Conservation (phyloP, 352 stramenopile species). For the Elongisporangium undulatum region DNA sequence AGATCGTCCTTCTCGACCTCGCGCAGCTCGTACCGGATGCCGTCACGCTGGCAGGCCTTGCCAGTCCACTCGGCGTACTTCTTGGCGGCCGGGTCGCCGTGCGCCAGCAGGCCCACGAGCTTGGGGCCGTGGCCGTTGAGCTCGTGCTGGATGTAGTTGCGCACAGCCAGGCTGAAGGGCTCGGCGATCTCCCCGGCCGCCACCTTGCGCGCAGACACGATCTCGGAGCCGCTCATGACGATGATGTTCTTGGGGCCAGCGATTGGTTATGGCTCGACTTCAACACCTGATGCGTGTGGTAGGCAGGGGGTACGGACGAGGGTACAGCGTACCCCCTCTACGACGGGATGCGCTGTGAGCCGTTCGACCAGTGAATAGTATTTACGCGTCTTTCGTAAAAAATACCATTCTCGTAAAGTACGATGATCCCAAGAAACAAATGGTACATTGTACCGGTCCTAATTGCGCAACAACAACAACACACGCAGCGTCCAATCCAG, state of each 20-base stretch:
- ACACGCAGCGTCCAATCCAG: background rate
- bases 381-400: background rate
- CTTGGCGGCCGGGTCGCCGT: constrained; percentile 92
- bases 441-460: background rate
- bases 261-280: background rate
- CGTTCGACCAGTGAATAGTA: background rate
- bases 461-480: background rate
- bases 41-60: constrained; percentile 92
- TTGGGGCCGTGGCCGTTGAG: constrained; percentile 80
- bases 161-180: constrained; percentile 83
- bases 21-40: constrained; percentile 96
- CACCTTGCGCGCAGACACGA: constrained; percentile 41
- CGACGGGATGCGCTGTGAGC: background rate
- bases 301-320: background rate
- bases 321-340: background rate
- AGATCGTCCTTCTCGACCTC: constrained; percentile 93
- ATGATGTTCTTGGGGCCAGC: background rate
- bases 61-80: constrained; percentile 98
- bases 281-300: background rate
- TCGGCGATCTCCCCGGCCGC: constrained; percentile 79
- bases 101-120: constrained; percentile 91
- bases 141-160: constrained; percentile 72
- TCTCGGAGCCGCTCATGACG: background rate
- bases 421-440: background rate
- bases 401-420: background rate